A percentile compares a stretch with the other conserved stretches of the same genome.
These are phyloP conservation scores for Euclidium syriacum DNA, from an alignment of 345 rosid genomes.

Conservation along the genomic window DNA sequence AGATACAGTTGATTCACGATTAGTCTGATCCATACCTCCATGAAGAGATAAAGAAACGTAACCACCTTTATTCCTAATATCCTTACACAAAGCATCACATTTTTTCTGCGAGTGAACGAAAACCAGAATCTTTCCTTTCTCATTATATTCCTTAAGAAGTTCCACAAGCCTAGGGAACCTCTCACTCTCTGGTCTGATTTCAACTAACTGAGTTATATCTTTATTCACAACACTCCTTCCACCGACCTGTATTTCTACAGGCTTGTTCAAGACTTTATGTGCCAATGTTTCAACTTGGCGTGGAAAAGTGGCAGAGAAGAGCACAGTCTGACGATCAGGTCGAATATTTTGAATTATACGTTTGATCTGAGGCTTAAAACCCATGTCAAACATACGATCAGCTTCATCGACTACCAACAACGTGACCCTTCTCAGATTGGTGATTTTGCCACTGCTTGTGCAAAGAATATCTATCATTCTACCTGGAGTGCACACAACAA, in stretches of 20 bases:
- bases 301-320: conserved; percentile 88
- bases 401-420: conserved; percentile 89
- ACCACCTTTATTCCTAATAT: conserved; percentile 46
- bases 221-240: conserved; percentile 94
- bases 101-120: conserved; percentile 79
- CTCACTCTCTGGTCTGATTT: conserved; percentile 76
- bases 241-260: conserved; percentile 79
- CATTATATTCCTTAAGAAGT: conserved; percentile 77
- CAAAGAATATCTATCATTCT: conserved; percentile 90
- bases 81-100: conserved; percentile 62
- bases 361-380: conserved; percentile 84
- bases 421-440: conserved; percentile 72
- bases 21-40: conserved; percentile 82
- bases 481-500: conserved; percentile 90
- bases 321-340: conserved; percentile 79
- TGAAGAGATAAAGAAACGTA: conserved; percentile 81
- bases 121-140: conserved; percentile 71
- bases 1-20: conserved; percentile 72
- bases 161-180: conserved; percentile 66
- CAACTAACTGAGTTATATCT: conserved; percentile 74
- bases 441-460: conserved; percentile 76
- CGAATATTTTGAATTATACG: conserved; percentile 78
- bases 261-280: conserved; percentile 66
- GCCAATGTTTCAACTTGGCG: conserved; percentile 86
- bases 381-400: conserved; percentile 92